These are phyloP conservation scores for Dothistroma pini DNA, from an alignment of 2,329 filamentous ascomycete genomes.

Conservation along the genomic window DNA sequence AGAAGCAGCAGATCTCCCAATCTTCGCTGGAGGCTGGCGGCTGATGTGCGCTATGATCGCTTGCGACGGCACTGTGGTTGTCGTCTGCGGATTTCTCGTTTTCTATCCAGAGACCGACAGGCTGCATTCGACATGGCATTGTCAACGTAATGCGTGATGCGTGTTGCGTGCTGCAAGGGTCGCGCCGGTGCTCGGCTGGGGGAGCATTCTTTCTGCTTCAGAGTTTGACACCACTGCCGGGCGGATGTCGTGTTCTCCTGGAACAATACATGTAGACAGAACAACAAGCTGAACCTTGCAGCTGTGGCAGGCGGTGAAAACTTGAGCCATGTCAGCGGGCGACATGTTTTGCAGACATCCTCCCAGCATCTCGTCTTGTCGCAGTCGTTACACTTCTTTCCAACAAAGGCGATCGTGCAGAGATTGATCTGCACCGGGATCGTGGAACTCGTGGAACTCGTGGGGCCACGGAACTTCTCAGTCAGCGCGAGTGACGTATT, in stretches of 20 bases:
- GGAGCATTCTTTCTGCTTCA: background rate
- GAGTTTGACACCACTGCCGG: background rate
- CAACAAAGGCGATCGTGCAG: background rate
- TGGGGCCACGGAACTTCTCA: background rate
- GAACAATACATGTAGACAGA: background rate
- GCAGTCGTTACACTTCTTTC: background rate
- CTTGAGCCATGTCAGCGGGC: background rate
- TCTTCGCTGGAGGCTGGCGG: conserved; percentile 8
- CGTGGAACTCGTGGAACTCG: background rate
- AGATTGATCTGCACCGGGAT: background rate
- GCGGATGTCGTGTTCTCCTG: background rate
- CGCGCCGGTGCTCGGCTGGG: background rate
- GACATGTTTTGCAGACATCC: background rate
- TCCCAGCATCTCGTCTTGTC: background rate
- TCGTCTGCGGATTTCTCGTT: conserved; percentile 10
- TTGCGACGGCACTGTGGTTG: background rate
- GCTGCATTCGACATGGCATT: too few species aligned
- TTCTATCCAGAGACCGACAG: background rate
- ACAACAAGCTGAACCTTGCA: background rate
- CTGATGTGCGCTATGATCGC: background rate
- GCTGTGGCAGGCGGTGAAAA: background rate
- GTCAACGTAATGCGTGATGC: background rate
- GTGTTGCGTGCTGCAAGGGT: background rate
- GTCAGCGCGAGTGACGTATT: background rate
- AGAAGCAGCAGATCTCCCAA: conserved; percentile 30